Evolutionary conservation across 495 filamentous ascomycete genomes (phyloP), one percentile per base, ranked within the genome.

Genomic region (Penicillium cataractarum): DNA sequence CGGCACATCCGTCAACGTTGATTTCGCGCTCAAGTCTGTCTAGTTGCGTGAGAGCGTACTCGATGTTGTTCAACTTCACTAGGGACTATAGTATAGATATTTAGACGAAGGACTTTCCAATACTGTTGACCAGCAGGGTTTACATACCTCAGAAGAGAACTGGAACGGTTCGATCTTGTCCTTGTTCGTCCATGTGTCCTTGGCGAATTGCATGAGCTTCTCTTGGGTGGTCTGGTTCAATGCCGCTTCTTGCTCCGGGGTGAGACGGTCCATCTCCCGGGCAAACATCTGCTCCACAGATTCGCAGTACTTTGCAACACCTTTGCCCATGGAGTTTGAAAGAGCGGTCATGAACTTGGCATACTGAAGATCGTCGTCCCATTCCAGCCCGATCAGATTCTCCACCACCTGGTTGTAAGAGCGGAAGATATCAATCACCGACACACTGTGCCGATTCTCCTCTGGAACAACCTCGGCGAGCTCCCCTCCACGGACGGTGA

Each of bases 321-420:
- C 94, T 50, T 83, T 83, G 6, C 92, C 90, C 57, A 98, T 92
- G 0, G 89, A 87, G 69, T 95, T 97, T 15, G 93, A 88, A 19
- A 98, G 71, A n/a, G 92, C 85, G 15, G 96, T 99, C 93, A 97
- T 97, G 77, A 98, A 98, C 65, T 92, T 91, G 22, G 96, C 95
- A 65, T 96, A 89, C 61, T 97, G 93, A 19, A 96, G 81, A 64
- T 97, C 92, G 72, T 97, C 89, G 61, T 92, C 90, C 95, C 96
- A 99, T 29, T 92, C 86, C 22, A 99, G 83, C 60, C 91, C 78
- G 26, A 91, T 86, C 53, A 99, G 83, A 63, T 93, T 90, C 66
- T 97, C 91, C 39, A 94, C 84, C 4, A 89, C 89, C 76, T 97
- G 88, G 63, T 94, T 94, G 80, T 97, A 97, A 2, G 93, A 89